phyloP scores from a whole-genome alignment of 2,329 filamentous ascomycete species.

The Rutstroemia sp. region DNA sequence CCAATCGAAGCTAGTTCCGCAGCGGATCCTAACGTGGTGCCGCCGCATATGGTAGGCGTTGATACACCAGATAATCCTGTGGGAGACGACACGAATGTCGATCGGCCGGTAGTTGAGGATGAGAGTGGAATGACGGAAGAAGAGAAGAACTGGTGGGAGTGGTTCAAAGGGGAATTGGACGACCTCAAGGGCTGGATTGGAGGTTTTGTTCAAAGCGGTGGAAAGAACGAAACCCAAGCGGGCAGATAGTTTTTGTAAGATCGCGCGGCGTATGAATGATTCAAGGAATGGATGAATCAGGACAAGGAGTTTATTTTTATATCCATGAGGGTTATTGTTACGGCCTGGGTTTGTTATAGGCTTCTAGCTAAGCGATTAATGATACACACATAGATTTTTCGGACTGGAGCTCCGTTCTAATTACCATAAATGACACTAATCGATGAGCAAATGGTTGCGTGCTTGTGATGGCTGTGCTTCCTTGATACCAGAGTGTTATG shows the following conservation, averaged over 20 bases:
- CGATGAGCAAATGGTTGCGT: no score
- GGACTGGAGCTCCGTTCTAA: no score
- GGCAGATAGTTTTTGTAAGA: not conserved
- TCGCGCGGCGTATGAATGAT: not conserved
- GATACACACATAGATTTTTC: no score
- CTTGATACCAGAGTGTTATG: no score
- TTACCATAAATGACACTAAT: no score
- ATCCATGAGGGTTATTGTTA: no score
- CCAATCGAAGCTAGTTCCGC: constrained; percentile 24
- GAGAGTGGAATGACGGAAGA: constrained; percentile 19
- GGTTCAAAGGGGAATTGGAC: constrained; percentile 42
- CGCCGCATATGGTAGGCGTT: constrained; percentile 25
- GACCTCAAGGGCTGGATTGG: constrained; percentile 30
- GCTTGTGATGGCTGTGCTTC: no score
- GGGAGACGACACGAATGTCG: constrained; percentile 16
- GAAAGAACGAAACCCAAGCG: not conserved
- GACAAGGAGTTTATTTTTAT: not conserved
- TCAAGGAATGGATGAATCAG: not conserved
- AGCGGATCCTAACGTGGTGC: constrained; percentile 20
- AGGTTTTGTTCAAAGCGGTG: not conserved
- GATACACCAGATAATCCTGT: constrained; percentile 20
- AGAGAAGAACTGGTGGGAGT: constrained; percentile 40
- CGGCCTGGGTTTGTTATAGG: no score
- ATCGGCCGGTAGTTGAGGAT: constrained; percentile 20
- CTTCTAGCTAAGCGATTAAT: no score